These are phyloP conservation scores for Saccharomyces pastorianus DNA, from an alignment of 1,139 yeast species.

Conservation along the genomic window DNA sequence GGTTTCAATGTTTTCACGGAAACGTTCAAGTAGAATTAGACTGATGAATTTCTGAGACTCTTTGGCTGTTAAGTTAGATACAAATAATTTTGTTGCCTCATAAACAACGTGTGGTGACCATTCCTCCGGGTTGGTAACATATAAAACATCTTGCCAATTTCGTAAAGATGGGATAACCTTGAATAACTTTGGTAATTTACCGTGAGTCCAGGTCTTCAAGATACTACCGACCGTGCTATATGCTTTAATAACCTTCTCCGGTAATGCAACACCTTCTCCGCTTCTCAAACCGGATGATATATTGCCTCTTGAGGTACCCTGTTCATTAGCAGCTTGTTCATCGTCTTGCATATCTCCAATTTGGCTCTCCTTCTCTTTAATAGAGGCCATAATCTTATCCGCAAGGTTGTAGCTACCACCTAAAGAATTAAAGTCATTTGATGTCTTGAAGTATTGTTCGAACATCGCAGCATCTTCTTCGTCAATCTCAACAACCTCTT, in stretches of 20 bases:
- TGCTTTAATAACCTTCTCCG: conserved; percentile 93
- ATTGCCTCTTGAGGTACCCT: conserved; percentile 21
- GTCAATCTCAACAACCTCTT: conserved; percentile 50
- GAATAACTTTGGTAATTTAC: conserved; percentile 89
- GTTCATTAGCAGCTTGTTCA: conserved; percentile 13
- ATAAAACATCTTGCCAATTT: conserved; percentile 92
- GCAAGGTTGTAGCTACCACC: conserved; percentile 62
- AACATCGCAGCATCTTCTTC: conserved; percentile 66
- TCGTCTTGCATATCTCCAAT: conserved; percentile 18
- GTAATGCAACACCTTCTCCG: conserved; percentile 59
- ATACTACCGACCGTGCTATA: conserved; percentile 87
- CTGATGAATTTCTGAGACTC: conserved; percentile 84
- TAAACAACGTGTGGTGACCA: conserved; percentile 98
- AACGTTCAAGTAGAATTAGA: conserved; percentile 69
- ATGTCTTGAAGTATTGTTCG: conserved; percentile 51
- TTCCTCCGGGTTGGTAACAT: conserved; percentile 80
- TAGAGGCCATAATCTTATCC: conserved; percentile 84
- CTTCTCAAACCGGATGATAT: conserved; percentile 17
- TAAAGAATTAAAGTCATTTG: conserved; percentile 34
- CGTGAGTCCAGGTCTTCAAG: conserved; percentile 83
- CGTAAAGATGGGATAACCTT: conserved; percentile 86
- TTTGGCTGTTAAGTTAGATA: conserved; percentile 79
- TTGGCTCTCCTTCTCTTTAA: conserved; percentile 57
- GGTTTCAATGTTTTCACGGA: conserved; percentile 74
- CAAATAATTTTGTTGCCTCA: conserved; percentile 91